phyloP scores from a whole-genome alignment of 345 rosid genomes.

The sweet orange (Citrus sinensis) region DNA sequence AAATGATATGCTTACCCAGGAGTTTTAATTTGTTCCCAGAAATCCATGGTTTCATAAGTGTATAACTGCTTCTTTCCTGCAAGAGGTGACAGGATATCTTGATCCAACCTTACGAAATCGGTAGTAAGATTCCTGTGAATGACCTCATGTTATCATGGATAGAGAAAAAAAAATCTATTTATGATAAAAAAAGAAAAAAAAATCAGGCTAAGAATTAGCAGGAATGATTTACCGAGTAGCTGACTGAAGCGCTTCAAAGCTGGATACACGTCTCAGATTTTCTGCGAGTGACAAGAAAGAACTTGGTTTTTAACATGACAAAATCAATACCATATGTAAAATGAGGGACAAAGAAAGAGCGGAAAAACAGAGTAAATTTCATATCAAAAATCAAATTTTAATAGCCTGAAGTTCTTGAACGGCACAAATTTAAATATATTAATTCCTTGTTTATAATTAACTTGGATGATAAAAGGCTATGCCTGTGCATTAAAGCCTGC shows the following conservation, averaged over 20 bases:
- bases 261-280: constrained; percentile 75
- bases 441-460: background rate
- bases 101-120: constrained; percentile 86
- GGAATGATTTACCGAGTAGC: constrained; percentile 53
- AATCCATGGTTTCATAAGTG: constrained; percentile 80
- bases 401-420: background rate
- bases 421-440: background rate
- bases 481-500: background rate
- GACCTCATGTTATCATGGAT: constrained; percentile 15
- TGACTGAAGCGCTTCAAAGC: constrained; percentile 92
- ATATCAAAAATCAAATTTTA: background rate
- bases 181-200: background rate
- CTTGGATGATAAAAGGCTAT: background rate
- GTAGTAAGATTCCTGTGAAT: constrained; percentile 54
- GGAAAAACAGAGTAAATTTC: background rate
- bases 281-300: constrained; percentile 38
- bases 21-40: constrained; percentile 97
- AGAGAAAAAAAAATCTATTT: constrained; percentile 1
- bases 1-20: constrained; percentile 62
- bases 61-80: constrained; percentile 89
- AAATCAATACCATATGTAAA: background rate
- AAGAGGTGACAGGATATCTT: constrained; percentile 90
- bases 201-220: background rate
- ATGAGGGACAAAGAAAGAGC: background rate
- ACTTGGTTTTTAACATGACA: background rate